Base-by-base conservation (phyloP, 202 grass and related monocot species). In the Hordeum pubiflorum region DNA sequence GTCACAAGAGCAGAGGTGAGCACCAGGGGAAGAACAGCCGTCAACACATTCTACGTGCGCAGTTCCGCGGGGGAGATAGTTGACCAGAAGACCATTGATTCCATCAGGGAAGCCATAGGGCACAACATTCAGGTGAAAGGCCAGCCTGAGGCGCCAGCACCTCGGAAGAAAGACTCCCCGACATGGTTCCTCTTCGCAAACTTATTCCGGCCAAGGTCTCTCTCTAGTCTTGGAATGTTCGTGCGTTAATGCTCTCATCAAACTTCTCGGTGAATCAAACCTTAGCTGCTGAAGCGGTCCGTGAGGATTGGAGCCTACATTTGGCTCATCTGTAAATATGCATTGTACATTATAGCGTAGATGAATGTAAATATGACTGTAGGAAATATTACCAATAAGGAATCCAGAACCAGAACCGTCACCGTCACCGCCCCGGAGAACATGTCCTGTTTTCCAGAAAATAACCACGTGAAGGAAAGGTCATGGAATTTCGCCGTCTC, bases 1-100 rank as follows among this genome's bases (percentile, higher is more conserved):
- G 87, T 96, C 24, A 92, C 87, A 69, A 96, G 90, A 81, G 93
- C 93, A 69, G 90, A 96, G 50, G 93, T 96, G 21, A 82, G 77
- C 63, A 96, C 93, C 23, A 85, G 74, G 79, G 90, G 80, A 62
- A 76, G 75, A 21, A 96, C 76, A 69, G 90, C 87, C 21, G 50
- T 90, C 26, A 96, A 96, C 84, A 92, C 83, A 34, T 96, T 96
- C 84, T 96, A 96, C 33, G 88, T 96, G 17, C 74, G 83, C 1
- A 86, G 86, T 63, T 85, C 89, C 18, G 72, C 81, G 0, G 93
- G 87, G 17, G 85, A 88, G 48, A 41, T 74, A 3, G 90, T 96
- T 29, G 86, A 92, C 73, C 77, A 89, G 61, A 96, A 92, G 87
- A 83, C 84, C 23, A 86, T 96, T 73, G 88, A 92, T 12, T 84